Evolutionary conservation across 1,284 basidiomycete genomes (phyloP).

Genomic region (Trichosporon sp.): DNA sequence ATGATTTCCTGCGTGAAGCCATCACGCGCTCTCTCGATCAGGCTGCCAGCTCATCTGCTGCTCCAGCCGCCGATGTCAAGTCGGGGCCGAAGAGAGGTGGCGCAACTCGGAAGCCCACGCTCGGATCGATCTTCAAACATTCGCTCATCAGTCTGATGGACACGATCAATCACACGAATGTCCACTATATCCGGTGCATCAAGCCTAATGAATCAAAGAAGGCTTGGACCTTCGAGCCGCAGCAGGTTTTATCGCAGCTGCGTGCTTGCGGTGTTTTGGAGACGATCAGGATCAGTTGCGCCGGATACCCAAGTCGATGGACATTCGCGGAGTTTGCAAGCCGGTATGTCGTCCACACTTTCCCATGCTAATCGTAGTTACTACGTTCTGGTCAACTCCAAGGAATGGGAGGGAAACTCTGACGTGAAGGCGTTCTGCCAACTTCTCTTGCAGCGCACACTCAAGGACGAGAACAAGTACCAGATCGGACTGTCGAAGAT

Average conservation of each 20-base stretch:
- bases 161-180: constrained; percentile 93
- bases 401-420: constrained; percentile 67
- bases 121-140: constrained; percentile 97
- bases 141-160: constrained; percentile 94
- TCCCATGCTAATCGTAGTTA: constrained; percentile 56
- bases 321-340: constrained; percentile 99
- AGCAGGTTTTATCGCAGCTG: constrained; percentile 91
- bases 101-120: constrained; percentile 84
- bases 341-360: constrained; percentile 56
- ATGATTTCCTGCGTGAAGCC: constrained; percentile 89
- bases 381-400: constrained; percentile 89
- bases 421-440: constrained; percentile 78
- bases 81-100: constrained; percentile 42
- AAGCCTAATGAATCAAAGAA: constrained; percentile 96
- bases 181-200: constrained; percentile 99
- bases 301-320: constrained; percentile 98
- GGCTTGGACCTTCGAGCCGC: constrained; percentile 95
- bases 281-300: constrained; percentile 97
- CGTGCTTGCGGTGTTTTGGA: constrained; percentile 98
- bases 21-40: constrained; percentile 80
- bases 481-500: constrained; percentile 97
- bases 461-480: constrained; percentile 92
- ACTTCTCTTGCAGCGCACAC: constrained; percentile 75
- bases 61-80: constrained; percentile 9
- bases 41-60: constrained; percentile 35